These are phyloP conservation scores for Gonapodya prolifera DNA, from an alignment of 192 early-diverging fungal species.

Conservation along the genomic window DNA sequence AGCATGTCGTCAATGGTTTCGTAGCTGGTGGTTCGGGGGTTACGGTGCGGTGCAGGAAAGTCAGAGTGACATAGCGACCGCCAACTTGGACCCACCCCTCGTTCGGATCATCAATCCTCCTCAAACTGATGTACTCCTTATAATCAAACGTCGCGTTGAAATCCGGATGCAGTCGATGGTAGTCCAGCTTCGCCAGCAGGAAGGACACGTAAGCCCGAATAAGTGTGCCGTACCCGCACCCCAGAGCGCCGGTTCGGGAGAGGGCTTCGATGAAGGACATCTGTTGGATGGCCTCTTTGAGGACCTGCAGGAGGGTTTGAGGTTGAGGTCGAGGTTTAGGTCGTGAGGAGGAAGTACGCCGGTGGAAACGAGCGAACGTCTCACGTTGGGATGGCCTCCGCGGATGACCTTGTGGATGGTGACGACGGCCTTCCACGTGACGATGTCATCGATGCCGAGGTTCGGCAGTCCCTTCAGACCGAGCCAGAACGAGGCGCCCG, in stretches of 20 bases:
- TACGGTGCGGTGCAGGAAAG: too few species aligned
- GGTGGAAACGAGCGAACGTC: conserved; percentile 7
- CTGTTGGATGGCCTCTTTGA: conserved; percentile 73
- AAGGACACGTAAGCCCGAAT: conserved; percentile 87
- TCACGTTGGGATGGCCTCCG: conserved; percentile 72
- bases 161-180: conserved; percentile 78
- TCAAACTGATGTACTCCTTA: conserved; percentile 88
- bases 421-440: conserved; percentile 91
- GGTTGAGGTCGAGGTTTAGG: too few species aligned
- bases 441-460: conserved; percentile 87
- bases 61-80: too few species aligned
- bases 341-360: background rate
- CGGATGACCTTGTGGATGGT: conserved; percentile 90
- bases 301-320: conserved; percentile 33
- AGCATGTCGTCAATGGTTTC: conserved; percentile 94
- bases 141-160: conserved; percentile 95
- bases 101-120: conserved; percentile 92
- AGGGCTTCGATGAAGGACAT: conserved; percentile 74
- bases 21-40: conserved; percentile 54
- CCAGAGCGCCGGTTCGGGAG: background rate
- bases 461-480: conserved; percentile 75
- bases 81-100: conserved; percentile 61
- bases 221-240: conserved; percentile 59
- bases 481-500: conserved; percentile 72
- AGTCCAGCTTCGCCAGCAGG: conserved; percentile 79